Percentiles rank a stretch among this genome's conserved stretches.
Conservation (phyloP, 1,284 basidiomycete species). For the Boletus sp. region DNA sequence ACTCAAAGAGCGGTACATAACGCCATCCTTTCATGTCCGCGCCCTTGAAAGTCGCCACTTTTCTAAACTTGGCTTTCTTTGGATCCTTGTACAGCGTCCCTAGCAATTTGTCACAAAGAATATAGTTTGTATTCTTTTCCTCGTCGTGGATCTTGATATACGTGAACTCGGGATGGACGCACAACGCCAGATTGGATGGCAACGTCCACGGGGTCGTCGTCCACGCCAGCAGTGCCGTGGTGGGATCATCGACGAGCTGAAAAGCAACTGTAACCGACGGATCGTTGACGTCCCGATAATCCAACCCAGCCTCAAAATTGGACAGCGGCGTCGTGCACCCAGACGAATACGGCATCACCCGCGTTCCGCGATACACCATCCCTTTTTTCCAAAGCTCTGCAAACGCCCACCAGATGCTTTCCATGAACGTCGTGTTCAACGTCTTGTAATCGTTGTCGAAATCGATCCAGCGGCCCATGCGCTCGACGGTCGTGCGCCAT, state of each 20-base stretch:
- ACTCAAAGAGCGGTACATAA: conserved; percentile 95
- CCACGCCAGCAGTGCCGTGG: conserved; percentile 92
- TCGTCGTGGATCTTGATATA: conserved; percentile 98
- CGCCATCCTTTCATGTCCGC: conserved; percentile 94
- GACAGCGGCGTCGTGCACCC: conserved; percentile 95
- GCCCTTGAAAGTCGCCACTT: conserved; percentile 83
- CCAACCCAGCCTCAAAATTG: conserved; percentile 95
- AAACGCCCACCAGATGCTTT: conserved; percentile 99
- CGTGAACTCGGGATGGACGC: conserved; percentile 93
- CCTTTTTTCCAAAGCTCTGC: conserved; percentile 87
- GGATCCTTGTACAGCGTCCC: conserved; percentile 94
- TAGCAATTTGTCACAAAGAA: conserved; percentile 87
- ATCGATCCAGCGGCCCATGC: conserved; percentile 99
- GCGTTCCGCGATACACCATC: conserved; percentile 91
- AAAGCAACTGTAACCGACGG: conserved; percentile 96
- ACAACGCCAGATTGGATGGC: conserved; percentile 92
- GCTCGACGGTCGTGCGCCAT: conserved; percentile 93
- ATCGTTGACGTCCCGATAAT: conserved; percentile 93
- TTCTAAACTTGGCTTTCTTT: conserved; percentile 96
- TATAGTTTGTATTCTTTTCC: conserved; percentile 85
- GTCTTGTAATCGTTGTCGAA: conserved; percentile 99
- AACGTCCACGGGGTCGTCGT: conserved; percentile 99
- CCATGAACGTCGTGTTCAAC: conserved; percentile 92
- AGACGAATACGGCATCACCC: conserved; percentile 98
- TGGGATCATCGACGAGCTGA: conserved; percentile 88